A percentile compares a stretch with the other conserved stretches of the same genome.
Evolutionary conservation across 208 protist genomes (phyloP).

Genomic region (Wallacemonas sp.): DNA sequence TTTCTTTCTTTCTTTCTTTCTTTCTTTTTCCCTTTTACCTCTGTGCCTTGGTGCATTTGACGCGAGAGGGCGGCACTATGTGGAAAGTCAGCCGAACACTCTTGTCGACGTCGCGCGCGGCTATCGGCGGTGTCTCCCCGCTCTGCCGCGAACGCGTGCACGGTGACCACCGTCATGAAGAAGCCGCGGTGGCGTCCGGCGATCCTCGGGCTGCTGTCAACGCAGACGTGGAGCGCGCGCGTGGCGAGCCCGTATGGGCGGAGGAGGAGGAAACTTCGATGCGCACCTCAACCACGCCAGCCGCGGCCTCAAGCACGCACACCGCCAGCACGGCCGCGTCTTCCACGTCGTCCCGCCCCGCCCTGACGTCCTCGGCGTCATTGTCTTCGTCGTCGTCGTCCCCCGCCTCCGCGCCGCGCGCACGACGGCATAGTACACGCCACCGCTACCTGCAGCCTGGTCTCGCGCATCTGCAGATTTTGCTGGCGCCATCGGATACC

Average conservation of each 20-base stretch:
- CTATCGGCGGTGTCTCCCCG: neutral
- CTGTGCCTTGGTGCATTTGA: neutral
- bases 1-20: neutral
- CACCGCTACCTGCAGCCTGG: conserved; percentile 13
- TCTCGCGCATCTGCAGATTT: conserved; percentile 2
- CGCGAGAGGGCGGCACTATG: no score
- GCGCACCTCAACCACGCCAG: no score
- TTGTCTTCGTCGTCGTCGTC: neutral
- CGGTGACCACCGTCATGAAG: conserved; percentile 4
- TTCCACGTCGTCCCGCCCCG: neutral
- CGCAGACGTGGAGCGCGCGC: conserved; percentile 5
- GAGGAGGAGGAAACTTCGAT: neutral
- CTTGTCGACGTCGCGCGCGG: neutral
- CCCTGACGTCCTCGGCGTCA: neutral
- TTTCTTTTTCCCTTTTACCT: neutral
- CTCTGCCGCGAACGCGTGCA: conserved; percentile 5
- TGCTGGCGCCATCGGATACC: neutral
- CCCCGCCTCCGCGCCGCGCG: neutral
- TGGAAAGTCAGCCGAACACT: neutral
- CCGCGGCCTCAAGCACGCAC: no score
- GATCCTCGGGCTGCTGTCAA: conserved; percentile 5
- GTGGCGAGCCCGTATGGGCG: conserved; percentile 3
- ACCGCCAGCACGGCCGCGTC: conserved; percentile 3
- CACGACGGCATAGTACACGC: neutral
- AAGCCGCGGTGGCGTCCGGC: neutral